Percentiles rank a stretch among this genome's conserved stretches.
Evolutionary conservation across 176 grass and related monocot species (phyloP).

Genomic region (Oryza coarctata): DNA sequence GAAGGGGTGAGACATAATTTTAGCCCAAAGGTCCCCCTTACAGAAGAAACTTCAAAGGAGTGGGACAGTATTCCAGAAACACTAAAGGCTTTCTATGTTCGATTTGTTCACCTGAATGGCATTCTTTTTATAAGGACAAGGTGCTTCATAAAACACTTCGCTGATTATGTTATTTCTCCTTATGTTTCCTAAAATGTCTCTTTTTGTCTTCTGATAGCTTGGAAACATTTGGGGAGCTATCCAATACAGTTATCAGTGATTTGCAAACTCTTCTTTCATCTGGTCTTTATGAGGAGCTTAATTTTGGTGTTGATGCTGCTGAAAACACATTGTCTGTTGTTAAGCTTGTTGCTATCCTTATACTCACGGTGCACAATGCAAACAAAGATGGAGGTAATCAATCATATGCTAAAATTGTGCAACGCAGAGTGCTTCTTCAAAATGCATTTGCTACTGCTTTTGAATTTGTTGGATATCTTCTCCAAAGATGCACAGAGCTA

Average conservation of each 20-base stretch:
- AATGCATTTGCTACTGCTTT: slow-evolving; percentile 78
- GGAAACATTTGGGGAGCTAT: slow-evolving; percentile 86
- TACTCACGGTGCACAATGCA: slow-evolving; percentile 92
- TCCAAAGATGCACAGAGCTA: slow-evolving; percentile 69
- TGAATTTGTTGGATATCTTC: slow-evolving; percentile 70
- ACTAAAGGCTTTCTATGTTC: slow-evolving; percentile 68
- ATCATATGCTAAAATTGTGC: slow-evolving; percentile 81
- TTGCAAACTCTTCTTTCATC: slow-evolving; percentile 78
- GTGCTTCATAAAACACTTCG: slow-evolving; percentile 24
- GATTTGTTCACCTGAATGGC: slow-evolving; percentile 91
- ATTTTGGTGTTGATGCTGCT: slow-evolving; percentile 64
- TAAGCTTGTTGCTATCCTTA: slow-evolving; percentile 67
- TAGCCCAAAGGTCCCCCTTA: slow-evolving; percentile 53
- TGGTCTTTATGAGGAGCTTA: slow-evolving; percentile 68
- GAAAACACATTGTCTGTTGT: slow-evolving; percentile 71
- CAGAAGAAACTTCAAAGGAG: slow-evolving; percentile 48
- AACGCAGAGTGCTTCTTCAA: slow-evolving; percentile 73
- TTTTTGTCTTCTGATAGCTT: slow-evolving; percentile 47
- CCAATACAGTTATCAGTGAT: slow-evolving; percentile 54
- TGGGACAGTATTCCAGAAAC: slow-evolving; percentile 46
- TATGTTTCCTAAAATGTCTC: neutral
- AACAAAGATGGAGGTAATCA: slow-evolving; percentile 66
- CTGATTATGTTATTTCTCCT: neutral
- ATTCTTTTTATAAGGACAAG: slow-evolving; percentile 88
- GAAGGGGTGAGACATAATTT: slow-evolving; percentile 63